phyloP scores from a whole-genome alignment of 257 asterid species.

The Salvia hispanica region DNA sequence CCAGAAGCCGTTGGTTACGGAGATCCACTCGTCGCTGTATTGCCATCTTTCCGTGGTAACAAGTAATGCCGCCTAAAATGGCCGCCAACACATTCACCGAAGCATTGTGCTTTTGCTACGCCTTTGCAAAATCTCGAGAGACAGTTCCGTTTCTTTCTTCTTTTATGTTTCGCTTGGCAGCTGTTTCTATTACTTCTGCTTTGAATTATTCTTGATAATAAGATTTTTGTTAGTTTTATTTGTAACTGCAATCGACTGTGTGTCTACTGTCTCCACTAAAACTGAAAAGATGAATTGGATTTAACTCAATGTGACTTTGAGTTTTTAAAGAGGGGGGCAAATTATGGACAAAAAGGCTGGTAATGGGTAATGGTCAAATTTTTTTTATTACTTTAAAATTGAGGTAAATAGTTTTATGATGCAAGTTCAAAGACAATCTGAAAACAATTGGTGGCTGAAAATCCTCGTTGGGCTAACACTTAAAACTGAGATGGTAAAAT shows the following conservation, averaged over 20 bases:
- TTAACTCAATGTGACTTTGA: not conserved
- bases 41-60: conserved; percentile 59
- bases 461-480: too few relatives aligned
- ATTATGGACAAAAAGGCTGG: too few relatives aligned
- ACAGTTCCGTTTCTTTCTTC: not conserved
- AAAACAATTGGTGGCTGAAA: too few relatives aligned
- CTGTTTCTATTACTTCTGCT: not conserved
- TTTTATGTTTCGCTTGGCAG: not conserved
- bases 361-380: too few relatives aligned
- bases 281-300: too few relatives aligned
- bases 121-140: conserved; percentile 8
- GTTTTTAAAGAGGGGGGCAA: too few relatives aligned
- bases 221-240: not conserved
- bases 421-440: too few relatives aligned
- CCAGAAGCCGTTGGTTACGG: conserved; percentile 65
- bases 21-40: conserved; percentile 54
- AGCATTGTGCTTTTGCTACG: conserved; percentile 4
- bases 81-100: not conserved
- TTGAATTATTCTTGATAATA: conserved; percentile 2
- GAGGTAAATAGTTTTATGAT: too few relatives aligned
- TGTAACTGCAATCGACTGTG: not conserved
- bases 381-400: too few relatives aligned
- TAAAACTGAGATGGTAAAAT: too few relatives aligned
- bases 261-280: not conserved
- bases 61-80: conserved; percentile 29